phyloP scores from a whole-genome alignment of 2,329 filamentous ascomycete species.

The Boeremia lycopersici region DNA sequence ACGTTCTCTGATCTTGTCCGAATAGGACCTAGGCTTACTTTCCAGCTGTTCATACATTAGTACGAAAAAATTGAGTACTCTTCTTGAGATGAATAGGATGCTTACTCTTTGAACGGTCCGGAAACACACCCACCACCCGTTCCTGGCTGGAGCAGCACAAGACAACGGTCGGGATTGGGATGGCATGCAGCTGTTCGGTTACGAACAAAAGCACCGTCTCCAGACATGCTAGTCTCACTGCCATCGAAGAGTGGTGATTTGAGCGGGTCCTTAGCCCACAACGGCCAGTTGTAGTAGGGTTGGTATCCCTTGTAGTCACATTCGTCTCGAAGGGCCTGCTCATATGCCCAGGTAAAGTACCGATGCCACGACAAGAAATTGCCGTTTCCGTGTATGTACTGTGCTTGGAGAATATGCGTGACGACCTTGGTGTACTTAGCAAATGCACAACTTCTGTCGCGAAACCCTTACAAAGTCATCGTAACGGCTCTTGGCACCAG shows the following conservation, averaged over 20 bases:
- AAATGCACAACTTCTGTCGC: too few species aligned
- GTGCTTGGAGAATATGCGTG: too few species aligned
- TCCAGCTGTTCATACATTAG: constrained; percentile 26
- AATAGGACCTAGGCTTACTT: constrained; percentile 57
- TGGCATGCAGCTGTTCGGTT: too few species aligned
- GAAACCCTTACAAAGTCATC: constrained; percentile 35
- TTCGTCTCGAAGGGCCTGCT: constrained; percentile 49
- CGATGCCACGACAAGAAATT: constrained; percentile 51
- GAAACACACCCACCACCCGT: constrained; percentile 62
- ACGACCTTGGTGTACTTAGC: too few species aligned
- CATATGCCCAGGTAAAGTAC: constrained; percentile 51
- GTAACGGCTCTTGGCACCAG: constrained; percentile 36
- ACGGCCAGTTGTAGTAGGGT: constrained; percentile 61
- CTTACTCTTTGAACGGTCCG: constrained; percentile 58
- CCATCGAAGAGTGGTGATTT: constrained; percentile 63
- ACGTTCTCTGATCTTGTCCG: constrained; percentile 41
- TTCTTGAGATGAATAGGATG: background rate
- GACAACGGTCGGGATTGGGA: constrained; percentile 21
- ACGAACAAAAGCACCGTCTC: constrained; percentile 49
- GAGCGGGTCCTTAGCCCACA: constrained; percentile 51
- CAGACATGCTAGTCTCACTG: constrained; percentile 54
- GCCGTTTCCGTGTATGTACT: constrained; percentile 18
- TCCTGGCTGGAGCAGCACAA: constrained; percentile 54
- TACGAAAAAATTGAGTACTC: background rate
- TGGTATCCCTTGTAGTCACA: constrained; percentile 52